Base-by-base conservation (phyloP, 805 yeast genomes). In the Barnettozyma populi region DNA sequence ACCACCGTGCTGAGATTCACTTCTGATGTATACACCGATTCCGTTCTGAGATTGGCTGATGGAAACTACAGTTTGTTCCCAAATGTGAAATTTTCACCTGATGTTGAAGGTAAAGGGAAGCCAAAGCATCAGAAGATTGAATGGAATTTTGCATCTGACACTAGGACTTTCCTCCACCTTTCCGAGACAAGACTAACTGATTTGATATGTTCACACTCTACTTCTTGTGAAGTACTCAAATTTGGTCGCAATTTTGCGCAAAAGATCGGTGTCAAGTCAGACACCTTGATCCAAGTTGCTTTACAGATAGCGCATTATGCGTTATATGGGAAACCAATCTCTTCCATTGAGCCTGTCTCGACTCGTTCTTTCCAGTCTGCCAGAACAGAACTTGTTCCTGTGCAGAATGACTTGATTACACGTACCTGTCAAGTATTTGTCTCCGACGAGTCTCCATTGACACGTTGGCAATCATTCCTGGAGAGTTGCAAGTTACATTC, bases 291-390 rank as follows among this genome's bases (percentile, higher is more conserved):
- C 36, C 97, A 90, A 65, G 79, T 90, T 79, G 86, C 94, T 8
- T 80, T 90, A 65, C 97, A 90, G 64, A 82, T 92, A 8, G 88
- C 96, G 2, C 90, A 90, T 64, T 90, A 89, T 64, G 94, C 96
- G 0, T 72, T 90, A 38, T 90, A 90, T 59, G 97, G 97, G 18
- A 85, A 83, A 59, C 87, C 87, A 47, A 94, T 86, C 55, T 86
- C 92, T 52, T 84, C 95, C 1, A 84, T 87, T 56, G 97, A 90
- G 67, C 96, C 96, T 2, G 90, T 95, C 2, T 80, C 90, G 5
- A 85, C 90, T 1, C 70, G 95, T 50, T 72, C 72, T 50, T 86
- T 84, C 63, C 72, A 71, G 51, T 82, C 82, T 60, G 74, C 90
- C 5, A 74, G 95, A 55, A 82, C 90, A 0, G 88, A 84, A 52